These are phyloP conservation scores for Umbelopsis isabellina DNA, from an alignment of 192 early-diverging fungal species.

Conservation along the genomic window DNA sequence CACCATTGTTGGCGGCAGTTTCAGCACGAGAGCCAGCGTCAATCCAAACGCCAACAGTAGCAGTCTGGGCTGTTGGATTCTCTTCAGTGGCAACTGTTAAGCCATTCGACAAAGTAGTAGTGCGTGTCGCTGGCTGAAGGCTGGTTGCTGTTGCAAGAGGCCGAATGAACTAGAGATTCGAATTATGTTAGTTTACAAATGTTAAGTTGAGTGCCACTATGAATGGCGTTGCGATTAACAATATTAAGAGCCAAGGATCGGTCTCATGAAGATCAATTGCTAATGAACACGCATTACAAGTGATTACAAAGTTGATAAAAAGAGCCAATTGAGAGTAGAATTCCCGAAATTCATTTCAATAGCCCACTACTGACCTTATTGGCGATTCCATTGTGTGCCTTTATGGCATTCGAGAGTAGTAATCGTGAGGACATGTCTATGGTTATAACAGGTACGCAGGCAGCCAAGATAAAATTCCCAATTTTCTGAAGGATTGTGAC, in stretches of 20 bases:
- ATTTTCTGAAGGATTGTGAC: background rate
- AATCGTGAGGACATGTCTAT: constrained; percentile 23
- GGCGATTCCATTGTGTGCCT: constrained; percentile 29
- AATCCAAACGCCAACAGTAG: constrained; percentile 89
- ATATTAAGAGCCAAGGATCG: too few species aligned
- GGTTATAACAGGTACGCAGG: too few species aligned
- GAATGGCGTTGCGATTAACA: too few species aligned
- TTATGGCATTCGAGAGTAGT: constrained; percentile 42
- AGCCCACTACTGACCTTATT: constrained; percentile 32
- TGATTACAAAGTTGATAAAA: background rate
- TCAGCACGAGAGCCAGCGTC: constrained; percentile 86
- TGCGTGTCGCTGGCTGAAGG: constrained; percentile 54
- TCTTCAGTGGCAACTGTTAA: constrained; percentile 85
- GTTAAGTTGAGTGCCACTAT: too few species aligned
- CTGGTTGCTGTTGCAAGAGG: constrained; percentile 58
- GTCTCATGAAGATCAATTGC: too few species aligned
- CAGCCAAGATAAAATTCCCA: background rate
- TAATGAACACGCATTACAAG: too few species aligned
- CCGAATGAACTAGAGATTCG: constrained; percentile 47
- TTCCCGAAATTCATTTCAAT: background rate
- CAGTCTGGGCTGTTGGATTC: constrained; percentile 76
- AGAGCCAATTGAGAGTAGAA: background rate
- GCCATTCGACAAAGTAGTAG: constrained; percentile 76
- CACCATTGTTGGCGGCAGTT: constrained; percentile 84
- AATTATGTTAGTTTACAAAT: background rate